These are phyloP conservation scores for Tolypocladium inflatum DNA, from an alignment of 2,329 filamentous ascomycete genomes.

Conservation along the genomic window DNA sequence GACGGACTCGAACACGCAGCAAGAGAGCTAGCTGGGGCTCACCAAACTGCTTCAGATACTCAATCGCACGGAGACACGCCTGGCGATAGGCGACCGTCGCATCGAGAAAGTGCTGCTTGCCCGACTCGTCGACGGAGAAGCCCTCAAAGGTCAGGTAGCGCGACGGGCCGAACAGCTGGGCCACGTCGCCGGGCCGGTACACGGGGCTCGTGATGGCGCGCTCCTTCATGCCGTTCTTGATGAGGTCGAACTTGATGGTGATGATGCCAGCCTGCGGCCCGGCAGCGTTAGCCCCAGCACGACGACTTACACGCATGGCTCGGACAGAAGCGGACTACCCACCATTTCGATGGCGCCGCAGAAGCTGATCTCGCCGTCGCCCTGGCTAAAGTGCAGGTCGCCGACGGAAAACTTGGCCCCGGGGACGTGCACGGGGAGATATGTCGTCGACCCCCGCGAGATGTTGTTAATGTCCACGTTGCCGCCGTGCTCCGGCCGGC, in stretches of 20 bases:
- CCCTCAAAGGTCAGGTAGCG: constrained; percentile 49
- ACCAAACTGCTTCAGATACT: constrained; percentile 26
- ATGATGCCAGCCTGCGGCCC: constrained; percentile 58
- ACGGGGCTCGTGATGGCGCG: constrained; percentile 75
- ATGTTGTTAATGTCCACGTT: constrained; percentile 92
- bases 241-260: constrained; percentile 80
- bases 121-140: constrained; percentile 79
- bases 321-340: neutral
- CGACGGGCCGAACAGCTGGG: constrained; percentile 78
- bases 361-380: constrained; percentile 85
- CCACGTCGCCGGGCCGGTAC: constrained; percentile 78
- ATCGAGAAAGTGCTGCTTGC: constrained; percentile 85
- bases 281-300: neutral
- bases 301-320: neutral
- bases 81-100: constrained; percentile 80
- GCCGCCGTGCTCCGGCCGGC: constrained; percentile 77
- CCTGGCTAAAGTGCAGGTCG: constrained; percentile 73
- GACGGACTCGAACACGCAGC: neutral
- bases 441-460: constrained; percentile 69
- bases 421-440: constrained; percentile 75
- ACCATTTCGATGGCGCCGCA: constrained; percentile 85
- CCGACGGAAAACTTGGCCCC: constrained; percentile 88
- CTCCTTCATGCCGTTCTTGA: constrained; percentile 69
- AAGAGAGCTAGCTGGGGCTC: neutral
- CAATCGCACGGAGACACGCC: constrained; percentile 51